Evolutionary conservation across 2,329 filamentous ascomycete genomes (phyloP).

Genomic region (Penicillium sp.): DNA sequence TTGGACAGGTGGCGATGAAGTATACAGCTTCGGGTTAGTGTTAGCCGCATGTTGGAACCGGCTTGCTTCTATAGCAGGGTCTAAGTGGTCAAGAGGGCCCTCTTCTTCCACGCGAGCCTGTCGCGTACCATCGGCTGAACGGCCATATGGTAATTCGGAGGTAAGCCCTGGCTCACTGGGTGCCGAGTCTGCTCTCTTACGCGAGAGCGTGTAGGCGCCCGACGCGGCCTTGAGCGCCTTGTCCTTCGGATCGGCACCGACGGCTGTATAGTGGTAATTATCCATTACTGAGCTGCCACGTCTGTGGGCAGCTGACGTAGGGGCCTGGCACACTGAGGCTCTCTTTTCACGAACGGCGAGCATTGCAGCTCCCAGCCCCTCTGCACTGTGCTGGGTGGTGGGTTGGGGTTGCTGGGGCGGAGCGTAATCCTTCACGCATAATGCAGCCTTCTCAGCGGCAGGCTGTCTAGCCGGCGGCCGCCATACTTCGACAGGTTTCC

Average conservation of each 20-base stretch:
- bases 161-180: conserved; percentile 44
- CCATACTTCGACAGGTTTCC: conserved; percentile 64
- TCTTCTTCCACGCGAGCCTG: conserved; percentile 40
- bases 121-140: conserved; percentile 69
- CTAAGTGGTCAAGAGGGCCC: conserved; percentile 47
- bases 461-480: conserved; percentile 59
- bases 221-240: conserved; percentile 73
- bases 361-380: conserved; percentile 72
- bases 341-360: conserved; percentile 50
- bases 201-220: conserved; percentile 64
- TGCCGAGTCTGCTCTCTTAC: conserved; percentile 64
- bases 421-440: conserved; percentile 60
- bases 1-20: conserved; percentile 68
- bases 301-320: conserved; percentile 10
- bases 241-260: conserved; percentile 49
- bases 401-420: conserved; percentile 19
- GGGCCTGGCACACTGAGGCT: conserved; percentile 9
- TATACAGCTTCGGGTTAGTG: conserved; percentile 75
- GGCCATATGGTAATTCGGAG: conserved; percentile 56
- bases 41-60: conserved; percentile 62
- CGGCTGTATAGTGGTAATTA: conserved; percentile 42
- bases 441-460: conserved; percentile 58
- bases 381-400: conserved; percentile 56
- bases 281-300: conserved; percentile 46
- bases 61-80: conserved; percentile 53